Percentiles rank a stretch among this genome's conserved stretches.
Evolutionary conservation across 192 early-diverging fungal genomes (phyloP).

Genomic region (Coemansia sp.): DNA sequence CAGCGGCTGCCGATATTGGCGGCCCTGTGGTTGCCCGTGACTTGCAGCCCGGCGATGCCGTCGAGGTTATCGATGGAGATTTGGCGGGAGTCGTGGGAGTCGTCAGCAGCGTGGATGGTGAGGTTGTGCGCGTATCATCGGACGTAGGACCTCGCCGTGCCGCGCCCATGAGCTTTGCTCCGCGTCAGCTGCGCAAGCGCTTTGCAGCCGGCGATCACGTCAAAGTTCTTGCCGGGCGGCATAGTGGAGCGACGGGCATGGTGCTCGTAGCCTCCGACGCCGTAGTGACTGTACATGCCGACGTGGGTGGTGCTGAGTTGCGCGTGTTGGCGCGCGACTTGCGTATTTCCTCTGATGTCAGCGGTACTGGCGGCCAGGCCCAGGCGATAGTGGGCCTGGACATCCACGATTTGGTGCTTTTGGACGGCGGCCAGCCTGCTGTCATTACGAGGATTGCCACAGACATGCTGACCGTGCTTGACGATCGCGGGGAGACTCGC

Average conservation of each 20-base stretch:
- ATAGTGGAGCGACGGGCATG: conserved; percentile 85
- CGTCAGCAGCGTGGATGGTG: conserved; percentile 72
- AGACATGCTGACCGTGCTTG: conserved; percentile 75
- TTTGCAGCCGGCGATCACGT: conserved; percentile 94
- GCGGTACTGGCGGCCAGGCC: conserved; percentile 10
- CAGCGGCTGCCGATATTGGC: conserved; percentile 41
- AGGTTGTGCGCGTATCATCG: conserved; percentile 71
- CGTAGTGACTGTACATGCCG: conserved; percentile 78
- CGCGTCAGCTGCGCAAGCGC: conserved; percentile 83
- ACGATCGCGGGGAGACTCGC: conserved; percentile 70
- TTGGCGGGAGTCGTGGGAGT: conserved; percentile 76
- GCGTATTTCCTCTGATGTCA: conserved; percentile 74
- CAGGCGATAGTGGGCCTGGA: conserved; percentile 71
- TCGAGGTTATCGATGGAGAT: conserved; percentile 86
- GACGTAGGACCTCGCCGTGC: conserved; percentile 60
- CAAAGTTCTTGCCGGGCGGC: conserved; percentile 85
- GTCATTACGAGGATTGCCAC: conserved; percentile 81
- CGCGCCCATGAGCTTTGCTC: conserved; percentile 58
- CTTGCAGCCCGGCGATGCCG: conserved; percentile 80
- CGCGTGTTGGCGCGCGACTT: conserved; percentile 91
- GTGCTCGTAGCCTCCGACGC: conserved; percentile 83
- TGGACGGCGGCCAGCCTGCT: conserved; percentile 75
- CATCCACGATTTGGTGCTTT: conserved; percentile 84
- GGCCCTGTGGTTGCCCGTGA: conserved; percentile 40
- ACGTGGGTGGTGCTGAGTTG: conserved; percentile 71